A percentile compares a stretch with the other conserved stretches of the same genome.
phyloP scores from a whole-genome alignment of 805 yeast genomes.

The Lipomyces mesembrius region DNA sequence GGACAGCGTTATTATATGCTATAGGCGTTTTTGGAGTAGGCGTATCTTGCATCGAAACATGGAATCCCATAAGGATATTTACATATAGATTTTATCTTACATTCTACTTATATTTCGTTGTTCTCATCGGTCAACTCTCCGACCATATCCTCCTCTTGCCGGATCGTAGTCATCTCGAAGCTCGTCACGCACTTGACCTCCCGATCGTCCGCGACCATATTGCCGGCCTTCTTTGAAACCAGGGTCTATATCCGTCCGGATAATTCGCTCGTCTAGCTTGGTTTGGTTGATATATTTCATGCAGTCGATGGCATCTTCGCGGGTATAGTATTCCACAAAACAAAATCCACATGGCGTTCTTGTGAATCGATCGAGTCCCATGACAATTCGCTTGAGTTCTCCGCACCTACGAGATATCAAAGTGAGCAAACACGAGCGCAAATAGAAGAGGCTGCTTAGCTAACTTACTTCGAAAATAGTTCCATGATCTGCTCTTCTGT shows the following conservation, averaged over 20 bases:
- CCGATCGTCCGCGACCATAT: slow-evolving; percentile 88
- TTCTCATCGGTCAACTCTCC: slow-evolving; percentile 5
- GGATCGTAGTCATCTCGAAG: slow-evolving; percentile 51
- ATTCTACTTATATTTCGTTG: background rate
- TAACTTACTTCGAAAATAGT: slow-evolving; percentile 68
- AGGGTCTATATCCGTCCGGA: slow-evolving; percentile 91
- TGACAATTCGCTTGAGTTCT: slow-evolving; percentile 73
- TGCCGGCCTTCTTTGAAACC: slow-evolving; percentile 96
- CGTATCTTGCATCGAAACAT: background rate
- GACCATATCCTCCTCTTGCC: slow-evolving; percentile 52
- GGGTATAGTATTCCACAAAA: slow-evolving; percentile 75
- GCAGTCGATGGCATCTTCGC: slow-evolving; percentile 76
- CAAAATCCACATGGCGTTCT: slow-evolving; percentile 97
- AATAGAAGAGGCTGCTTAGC: background rate
- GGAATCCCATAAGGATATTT: background rate
- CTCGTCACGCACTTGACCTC: slow-evolving; percentile 90
- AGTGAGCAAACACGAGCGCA: background rate
- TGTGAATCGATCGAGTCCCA: slow-evolving; percentile 92
- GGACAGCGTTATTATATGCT: background rate
- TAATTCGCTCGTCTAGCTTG: slow-evolving; percentile 76
- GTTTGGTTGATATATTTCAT: slow-evolving; percentile 82
- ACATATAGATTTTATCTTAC: background rate
- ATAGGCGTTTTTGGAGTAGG: slow-evolving; percentile 1
- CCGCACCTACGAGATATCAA: slow-evolving; percentile 52
- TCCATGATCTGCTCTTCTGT: slow-evolving; percentile 95